These are phyloP conservation scores for Oryza meridionalis DNA, from an alignment of 176 grass and related monocot genomes.

Conservation along the genomic window DNA sequence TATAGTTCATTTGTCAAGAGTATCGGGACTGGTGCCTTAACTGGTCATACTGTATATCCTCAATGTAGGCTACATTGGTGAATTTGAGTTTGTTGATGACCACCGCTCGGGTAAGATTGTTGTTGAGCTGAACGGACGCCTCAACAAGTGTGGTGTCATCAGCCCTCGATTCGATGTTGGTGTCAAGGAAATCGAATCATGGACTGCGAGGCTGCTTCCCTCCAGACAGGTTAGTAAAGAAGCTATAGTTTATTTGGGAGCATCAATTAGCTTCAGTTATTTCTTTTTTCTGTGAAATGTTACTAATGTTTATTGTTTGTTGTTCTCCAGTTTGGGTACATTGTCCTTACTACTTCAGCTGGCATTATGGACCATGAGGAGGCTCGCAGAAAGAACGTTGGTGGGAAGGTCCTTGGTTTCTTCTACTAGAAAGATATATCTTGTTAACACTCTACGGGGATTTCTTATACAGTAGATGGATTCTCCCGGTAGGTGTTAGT, in stretches of 20 bases:
- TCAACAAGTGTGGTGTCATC: slow-evolving; percentile 77
- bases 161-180: slow-evolving; percentile 76
- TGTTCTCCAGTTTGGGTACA: slow-evolving; percentile 69
- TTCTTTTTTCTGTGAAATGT: background rate
- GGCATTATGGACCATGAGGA: slow-evolving; percentile 86
- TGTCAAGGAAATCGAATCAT: slow-evolving; percentile 71
- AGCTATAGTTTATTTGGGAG: background rate
- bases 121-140: slow-evolving; percentile 65
- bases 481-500: background rate
- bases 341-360: slow-evolving; percentile 79
- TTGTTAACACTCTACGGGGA: background rate
- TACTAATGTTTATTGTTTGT: background rate
- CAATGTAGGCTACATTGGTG: slow-evolving; percentile 63
- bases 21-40: background rate
- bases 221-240: slow-evolving; percentile 53
- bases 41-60: background rate
- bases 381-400: slow-evolving; percentile 74
- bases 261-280: background rate
- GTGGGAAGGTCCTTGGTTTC: slow-evolving; percentile 77
- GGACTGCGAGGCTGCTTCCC: slow-evolving; percentile 65
- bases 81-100: slow-evolving; percentile 72
- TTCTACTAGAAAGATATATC: slow-evolving; percentile 55
- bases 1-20: background rate
- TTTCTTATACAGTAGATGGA: background rate
- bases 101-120: slow-evolving; percentile 67